Evolutionary conservation across 2,329 filamentous ascomycete species (phyloP), one percentile per base, ranked within the genome.

Genomic region (Sporothrix phasma): DNA sequence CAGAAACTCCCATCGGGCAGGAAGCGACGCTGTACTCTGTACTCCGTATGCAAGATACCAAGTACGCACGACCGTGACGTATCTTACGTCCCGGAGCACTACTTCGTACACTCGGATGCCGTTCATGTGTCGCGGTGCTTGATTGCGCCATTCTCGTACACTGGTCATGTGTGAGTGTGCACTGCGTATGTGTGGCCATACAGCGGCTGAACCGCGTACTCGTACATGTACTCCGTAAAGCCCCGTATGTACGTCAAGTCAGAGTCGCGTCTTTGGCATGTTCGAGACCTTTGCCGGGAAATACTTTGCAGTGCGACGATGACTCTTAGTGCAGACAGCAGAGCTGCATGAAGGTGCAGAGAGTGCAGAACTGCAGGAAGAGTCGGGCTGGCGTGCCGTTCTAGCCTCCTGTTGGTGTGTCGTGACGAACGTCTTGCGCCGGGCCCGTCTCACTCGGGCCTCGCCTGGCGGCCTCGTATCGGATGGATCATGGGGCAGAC

Each of bases 361-460:
- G n/a, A n/a, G n/a, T n/a, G 51, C 51, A 39, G 51, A n/a, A n/a
- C 47, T 53, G 47, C 47, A 53, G 26, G 47, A 53, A 53, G 47
- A 29, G 47, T 19, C 26, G 29, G 29, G 15, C 29, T 37, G 51
- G 31, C n/a, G 24, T 47, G n/a, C 31, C 19, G 45, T 13, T 47
- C 45, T 22, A 17, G 31, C 22, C 45, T 22, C 19, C 19, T 47
- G 45, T 17, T 41, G 34, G 34, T 41, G 2, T 15, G 15, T 47
- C 8, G 11, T 26, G n/a, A 10, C 34, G 34, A n/a, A n/a, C n/a
- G n/a, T n/a, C n/a, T 37, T 11, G 3, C 6, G 31, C 34, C 13
- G 41, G 17, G n/a, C 19, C 15, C 47, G 34, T n/a, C n/a, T 54
- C 31, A 17, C 49, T 53, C 49, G 26, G 26, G 26, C 49, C 51